Evolutionary conservation across 2,329 filamentous ascomycete genomes (phyloP).

Genomic region (Diplodia mutila): DNA sequence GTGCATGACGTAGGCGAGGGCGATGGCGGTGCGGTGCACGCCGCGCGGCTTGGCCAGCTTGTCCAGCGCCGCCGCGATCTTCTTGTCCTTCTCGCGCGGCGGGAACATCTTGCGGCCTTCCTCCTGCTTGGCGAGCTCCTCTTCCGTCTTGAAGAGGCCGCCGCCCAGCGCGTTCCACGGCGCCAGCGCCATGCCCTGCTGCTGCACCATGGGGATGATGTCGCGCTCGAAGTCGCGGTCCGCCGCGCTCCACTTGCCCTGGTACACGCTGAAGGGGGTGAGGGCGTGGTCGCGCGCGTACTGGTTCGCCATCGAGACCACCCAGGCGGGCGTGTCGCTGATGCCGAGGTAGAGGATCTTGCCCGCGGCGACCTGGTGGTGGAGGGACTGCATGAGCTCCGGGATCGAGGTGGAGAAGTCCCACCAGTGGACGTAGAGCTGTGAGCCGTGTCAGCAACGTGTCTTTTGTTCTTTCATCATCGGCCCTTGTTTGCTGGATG

Average conservation of each 20-base stretch:
- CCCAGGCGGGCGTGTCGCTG: slow-evolving; percentile 49
- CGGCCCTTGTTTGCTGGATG: too few relatives aligned
- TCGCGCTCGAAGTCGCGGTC: slow-evolving; percentile 51
- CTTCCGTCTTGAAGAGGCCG: slow-evolving; percentile 48
- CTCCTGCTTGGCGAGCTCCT: slow-evolving; percentile 40
- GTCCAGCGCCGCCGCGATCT: slow-evolving; percentile 62
- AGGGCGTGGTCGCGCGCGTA: slow-evolving; percentile 47
- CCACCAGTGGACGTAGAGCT: slow-evolving; percentile 46
- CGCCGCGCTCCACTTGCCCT: slow-evolving; percentile 48
- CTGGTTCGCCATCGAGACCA: slow-evolving; percentile 36
- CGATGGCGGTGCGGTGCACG: slow-evolving; percentile 61
- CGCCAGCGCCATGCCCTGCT: slow-evolving; percentile 48
- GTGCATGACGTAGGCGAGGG: slow-evolving; percentile 73
- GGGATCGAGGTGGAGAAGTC: slow-evolving; percentile 48
- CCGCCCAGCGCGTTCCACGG: slow-evolving; percentile 60
- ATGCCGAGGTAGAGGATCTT: slow-evolving; percentile 53
- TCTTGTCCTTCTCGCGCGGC: slow-evolving; percentile 53
- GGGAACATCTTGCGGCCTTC: slow-evolving; percentile 47
- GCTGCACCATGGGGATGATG: slow-evolving; percentile 50
- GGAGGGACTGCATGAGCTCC: slow-evolving; percentile 50
- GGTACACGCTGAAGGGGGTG: slow-evolving; percentile 46
- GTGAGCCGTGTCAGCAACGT: too few relatives aligned
- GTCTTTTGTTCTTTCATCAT: too few relatives aligned
- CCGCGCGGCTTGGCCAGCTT: slow-evolving; percentile 57
- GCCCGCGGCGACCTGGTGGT: slow-evolving; percentile 45